phyloP scores from a whole-genome alignment of 805 yeast species.

The Blastobotrys mokoenaii region DNA sequence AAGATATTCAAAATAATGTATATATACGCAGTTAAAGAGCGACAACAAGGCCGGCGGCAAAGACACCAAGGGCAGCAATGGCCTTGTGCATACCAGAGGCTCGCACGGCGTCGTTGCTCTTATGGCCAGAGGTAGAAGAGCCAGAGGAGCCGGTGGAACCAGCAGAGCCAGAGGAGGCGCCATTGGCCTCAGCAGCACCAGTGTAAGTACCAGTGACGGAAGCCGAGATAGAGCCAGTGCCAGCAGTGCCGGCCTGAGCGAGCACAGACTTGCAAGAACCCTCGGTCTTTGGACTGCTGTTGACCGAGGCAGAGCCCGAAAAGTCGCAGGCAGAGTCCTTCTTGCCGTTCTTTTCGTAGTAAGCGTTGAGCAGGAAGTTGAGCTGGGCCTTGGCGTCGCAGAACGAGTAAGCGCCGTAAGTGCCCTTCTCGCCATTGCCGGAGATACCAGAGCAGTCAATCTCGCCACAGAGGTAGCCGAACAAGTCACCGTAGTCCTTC shows the following conservation, averaged over 20 bases:
- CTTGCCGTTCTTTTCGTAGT: slow-evolving; percentile 43
- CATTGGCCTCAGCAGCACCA: slow-evolving; percentile 18
- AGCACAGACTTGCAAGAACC: slow-evolving; percentile 47
- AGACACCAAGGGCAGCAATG: slow-evolving; percentile 14
- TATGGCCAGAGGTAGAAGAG: slow-evolving; percentile 5
- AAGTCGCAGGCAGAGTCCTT: slow-evolving; percentile 57
- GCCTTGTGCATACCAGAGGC: slow-evolving; percentile 7
- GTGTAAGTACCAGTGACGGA: slow-evolving; percentile 29
- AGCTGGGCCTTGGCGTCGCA: slow-evolving; percentile 66
- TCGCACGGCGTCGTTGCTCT: not conserved
- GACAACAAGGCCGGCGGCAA: slow-evolving; percentile 14
- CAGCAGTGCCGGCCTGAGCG: slow-evolving; percentile 60
- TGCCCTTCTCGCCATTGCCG: slow-evolving; percentile 54
- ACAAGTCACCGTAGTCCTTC: slow-evolving; percentile 54
- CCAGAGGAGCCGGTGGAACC: slow-evolving; percentile 26
- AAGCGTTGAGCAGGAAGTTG: slow-evolving; percentile 55
- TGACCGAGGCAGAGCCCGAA: slow-evolving; percentile 56
- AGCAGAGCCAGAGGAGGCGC: slow-evolving; percentile 18
- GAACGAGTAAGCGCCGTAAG: slow-evolving; percentile 65
- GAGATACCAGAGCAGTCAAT: slow-evolving; percentile 55
- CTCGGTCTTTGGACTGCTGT: slow-evolving; percentile 34
- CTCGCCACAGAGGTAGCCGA: slow-evolving; percentile 46
- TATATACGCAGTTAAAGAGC: slow-evolving; percentile 11
- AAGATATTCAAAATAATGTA: not conserved
- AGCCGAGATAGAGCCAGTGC: slow-evolving; percentile 50